phyloP scores from a whole-genome alignment of 2,329 filamentous ascomycete species.

The Colletotrichum sp. region DNA sequence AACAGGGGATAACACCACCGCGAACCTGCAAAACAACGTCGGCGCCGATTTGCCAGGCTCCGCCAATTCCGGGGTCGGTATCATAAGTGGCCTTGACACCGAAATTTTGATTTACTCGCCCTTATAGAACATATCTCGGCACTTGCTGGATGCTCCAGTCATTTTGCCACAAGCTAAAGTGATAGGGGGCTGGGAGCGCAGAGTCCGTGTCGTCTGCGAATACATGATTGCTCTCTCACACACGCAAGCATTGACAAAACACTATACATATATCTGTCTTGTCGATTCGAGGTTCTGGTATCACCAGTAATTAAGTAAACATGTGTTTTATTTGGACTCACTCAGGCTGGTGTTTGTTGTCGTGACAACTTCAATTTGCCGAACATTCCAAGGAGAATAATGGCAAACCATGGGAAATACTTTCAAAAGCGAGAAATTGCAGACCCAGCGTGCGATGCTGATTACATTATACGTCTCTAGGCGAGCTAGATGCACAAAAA shows the following conservation, averaged over 20 bases:
- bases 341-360: background rate
- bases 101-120: background rate
- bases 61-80: background rate
- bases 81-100: background rate
- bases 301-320: background rate
- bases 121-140: background rate
- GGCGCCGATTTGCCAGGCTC: background rate
- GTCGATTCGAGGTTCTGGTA: background rate
- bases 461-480: background rate
- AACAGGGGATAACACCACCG: background rate
- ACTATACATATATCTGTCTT: background rate
- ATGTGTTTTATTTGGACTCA: background rate
- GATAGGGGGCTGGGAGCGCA: background rate
- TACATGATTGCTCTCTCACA: background rate
- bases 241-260: background rate
- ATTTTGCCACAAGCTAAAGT: background rate
- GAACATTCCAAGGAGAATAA: background rate
- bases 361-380: background rate
- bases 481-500: background rate
- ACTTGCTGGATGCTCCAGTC: background rate
- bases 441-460: background rate
- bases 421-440: background rate
- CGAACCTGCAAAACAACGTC: background rate
- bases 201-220: background rate
- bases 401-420: background rate